These are phyloP conservation scores for Begonia masoniana DNA, from an alignment of 306 rosid species.

Conservation along the genomic window DNA sequence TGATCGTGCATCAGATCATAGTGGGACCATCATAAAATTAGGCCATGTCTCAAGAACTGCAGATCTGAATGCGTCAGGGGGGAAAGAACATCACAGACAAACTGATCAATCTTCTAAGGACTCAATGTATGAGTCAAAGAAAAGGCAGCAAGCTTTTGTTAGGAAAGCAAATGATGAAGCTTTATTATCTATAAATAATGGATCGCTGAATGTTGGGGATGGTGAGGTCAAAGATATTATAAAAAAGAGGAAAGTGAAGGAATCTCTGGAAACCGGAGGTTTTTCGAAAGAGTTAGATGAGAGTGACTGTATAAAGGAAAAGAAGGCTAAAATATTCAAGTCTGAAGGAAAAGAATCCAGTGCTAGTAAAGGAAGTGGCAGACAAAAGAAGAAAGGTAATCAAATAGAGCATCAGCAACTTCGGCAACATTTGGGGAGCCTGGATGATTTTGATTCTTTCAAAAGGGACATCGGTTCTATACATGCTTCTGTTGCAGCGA, in stretches of 20 bases:
- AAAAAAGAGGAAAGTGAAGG: conserved; percentile 45
- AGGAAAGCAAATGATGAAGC: conserved; percentile 28
- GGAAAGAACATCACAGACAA: conserved; percentile 34
- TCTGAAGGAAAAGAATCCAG: conserved; percentile 67
- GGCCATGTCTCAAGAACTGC: conserved; percentile 40
- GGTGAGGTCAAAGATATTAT: conserved; percentile 31
- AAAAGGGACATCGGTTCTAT: conserved; percentile 54
- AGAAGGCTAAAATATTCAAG: conserved; percentile 55
- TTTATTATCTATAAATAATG: conserved; percentile 27
- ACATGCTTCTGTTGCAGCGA: conserved; percentile 70
- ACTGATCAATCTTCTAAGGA: conserved; percentile 37
- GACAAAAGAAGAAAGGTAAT: conserved; percentile 57
- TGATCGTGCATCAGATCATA: conserved; percentile 39
- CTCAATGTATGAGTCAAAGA: conserved; percentile 33
- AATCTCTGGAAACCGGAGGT: conserved; percentile 25
- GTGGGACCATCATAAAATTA: conserved; percentile 37
- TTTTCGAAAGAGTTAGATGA: conserved; percentile 36
- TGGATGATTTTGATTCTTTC: conserved; percentile 44
- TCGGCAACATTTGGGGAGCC: conserved; percentile 12
- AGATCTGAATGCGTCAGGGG: conserved; percentile 38
- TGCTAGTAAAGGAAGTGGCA: conserved; percentile 26
- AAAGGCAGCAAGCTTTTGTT: conserved; percentile 21
- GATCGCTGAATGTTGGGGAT: conserved; percentile 32
- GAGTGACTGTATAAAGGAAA: conserved; percentile 38
- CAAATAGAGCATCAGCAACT: conserved; percentile 37